These are phyloP conservation scores for Trifolium dubium DNA, from an alignment of 306 rosid genomes.

Conservation along the genomic window DNA sequence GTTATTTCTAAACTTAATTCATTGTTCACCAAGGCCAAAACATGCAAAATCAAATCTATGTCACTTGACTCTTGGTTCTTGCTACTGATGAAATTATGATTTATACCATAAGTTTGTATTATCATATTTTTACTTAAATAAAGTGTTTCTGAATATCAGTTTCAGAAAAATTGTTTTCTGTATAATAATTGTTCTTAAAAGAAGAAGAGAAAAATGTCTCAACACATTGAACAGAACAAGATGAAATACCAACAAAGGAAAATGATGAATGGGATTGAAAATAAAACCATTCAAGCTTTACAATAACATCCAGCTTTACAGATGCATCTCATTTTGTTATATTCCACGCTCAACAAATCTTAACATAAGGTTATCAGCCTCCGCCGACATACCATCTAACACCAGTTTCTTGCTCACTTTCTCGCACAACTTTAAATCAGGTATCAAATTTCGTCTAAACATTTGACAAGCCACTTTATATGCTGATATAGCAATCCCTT, in stretches of 20 bases:
- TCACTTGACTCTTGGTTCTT: too few relatives aligned
- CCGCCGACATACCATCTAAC: slow-evolving; percentile 62
- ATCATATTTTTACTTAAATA: too few relatives aligned
- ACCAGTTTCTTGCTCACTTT: slow-evolving; percentile 65
- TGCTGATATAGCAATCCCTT: slow-evolving; percentile 70
- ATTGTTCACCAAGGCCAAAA: too few relatives aligned
- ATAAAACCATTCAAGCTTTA: slow-evolving; percentile 32
- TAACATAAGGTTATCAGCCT: slow-evolving; percentile 83
- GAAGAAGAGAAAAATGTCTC: neutral
- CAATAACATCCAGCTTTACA: slow-evolving; percentile 38
- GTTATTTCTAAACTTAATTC: too few relatives aligned
- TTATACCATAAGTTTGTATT: too few relatives aligned
- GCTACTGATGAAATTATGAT: too few relatives aligned
- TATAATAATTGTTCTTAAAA: too few relatives aligned
- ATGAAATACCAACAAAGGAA: slow-evolving; percentile 31
- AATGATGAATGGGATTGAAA: slow-evolving; percentile 11
- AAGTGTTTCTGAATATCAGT: too few relatives aligned
- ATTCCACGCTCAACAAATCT: slow-evolving; percentile 81
- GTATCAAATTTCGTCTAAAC: slow-evolving; percentile 83
- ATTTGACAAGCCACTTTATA: slow-evolving; percentile 82
- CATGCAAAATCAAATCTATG: too few relatives aligned
- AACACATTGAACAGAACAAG: slow-evolving; percentile 16
- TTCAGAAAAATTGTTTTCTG: too few relatives aligned
- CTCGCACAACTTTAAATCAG: slow-evolving; percentile 83
- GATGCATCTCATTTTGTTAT: slow-evolving; percentile 47